Conservation (phyloP, 2,329 filamentous ascomycete genomes). For the Botrytis byssoidea region DNA sequence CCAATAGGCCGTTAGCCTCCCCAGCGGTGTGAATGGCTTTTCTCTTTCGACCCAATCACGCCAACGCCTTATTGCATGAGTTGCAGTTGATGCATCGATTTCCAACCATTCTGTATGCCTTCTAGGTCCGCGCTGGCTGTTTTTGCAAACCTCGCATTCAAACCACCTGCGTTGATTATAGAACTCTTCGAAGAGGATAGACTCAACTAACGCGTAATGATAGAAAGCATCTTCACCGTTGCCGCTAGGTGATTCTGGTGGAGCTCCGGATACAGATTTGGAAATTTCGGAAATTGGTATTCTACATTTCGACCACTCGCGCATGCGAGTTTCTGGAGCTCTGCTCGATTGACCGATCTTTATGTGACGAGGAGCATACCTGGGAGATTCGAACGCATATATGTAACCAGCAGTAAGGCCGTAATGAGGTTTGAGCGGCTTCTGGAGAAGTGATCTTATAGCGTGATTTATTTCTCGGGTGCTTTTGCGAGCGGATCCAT, state of each 20-base stretch:
- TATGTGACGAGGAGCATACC: constrained; percentile 11
- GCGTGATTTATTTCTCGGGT: constrained; percentile 7
- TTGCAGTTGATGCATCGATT: constrained; percentile 16
- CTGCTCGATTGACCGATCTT: constrained; percentile 24
- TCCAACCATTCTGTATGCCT: constrained; percentile 29
- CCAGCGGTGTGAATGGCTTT: constrained; percentile 21
- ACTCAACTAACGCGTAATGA: constrained; percentile 23
- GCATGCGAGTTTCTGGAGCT: constrained; percentile 15
- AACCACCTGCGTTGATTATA: constrained; percentile 22
- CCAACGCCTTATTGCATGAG: constrained; percentile 24
- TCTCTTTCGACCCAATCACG: constrained; percentile 24
- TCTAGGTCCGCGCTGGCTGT: neutral
- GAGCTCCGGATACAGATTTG: neutral
- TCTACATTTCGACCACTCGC: constrained; percentile 22
- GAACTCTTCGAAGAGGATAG: constrained; percentile 23
- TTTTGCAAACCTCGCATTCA: constrained; percentile 13
- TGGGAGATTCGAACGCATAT: constrained; percentile 9
- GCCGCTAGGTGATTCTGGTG: neutral
- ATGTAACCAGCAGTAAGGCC: neutral
- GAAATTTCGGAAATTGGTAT: neutral
- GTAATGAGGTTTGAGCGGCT: neutral
- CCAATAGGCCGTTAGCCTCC: constrained; percentile 26
- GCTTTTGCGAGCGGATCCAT: constrained; percentile 1
- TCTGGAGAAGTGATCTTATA: neutral
- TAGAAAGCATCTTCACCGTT: constrained; percentile 20